Evolutionary conservation across 768 basidiomycete species (phyloP), one percentile per base, ranked within the genome.

Genomic region (Lactarius sanguifluus): DNA sequence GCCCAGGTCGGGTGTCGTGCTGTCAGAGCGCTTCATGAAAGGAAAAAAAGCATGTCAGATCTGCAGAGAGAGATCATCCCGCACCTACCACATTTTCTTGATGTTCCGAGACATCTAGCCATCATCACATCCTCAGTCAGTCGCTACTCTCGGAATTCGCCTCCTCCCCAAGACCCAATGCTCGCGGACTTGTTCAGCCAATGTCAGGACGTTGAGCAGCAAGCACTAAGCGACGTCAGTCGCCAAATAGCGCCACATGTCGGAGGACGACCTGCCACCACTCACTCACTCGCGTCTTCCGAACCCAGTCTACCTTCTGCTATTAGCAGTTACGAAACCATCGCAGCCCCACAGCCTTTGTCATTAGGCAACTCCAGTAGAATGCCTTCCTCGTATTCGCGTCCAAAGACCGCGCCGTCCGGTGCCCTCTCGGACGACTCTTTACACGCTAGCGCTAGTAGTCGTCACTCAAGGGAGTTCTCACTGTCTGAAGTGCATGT

Each of bases 91-190:
- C 83, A 91, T 72, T 78, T 90, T 47, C 79, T 93, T 60, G 94
- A 96, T 73, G 79, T 92, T 59, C 87, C 92, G 2, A 86, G 85
- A 72, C 88, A 94, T 70, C 81, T 94, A 41, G 91, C 92, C 18
- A 82, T 86, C 61, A 80, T 95, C 64, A 85, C 87, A 10, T 90
- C 91, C 8, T 85, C 88, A 56, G 82, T 96, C n/a, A 84, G 88
- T 43, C 87, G 92, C 41, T 81, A 85, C 28, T 43, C 73, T 73
- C 57, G 78, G 79, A 36, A 71, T 70, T 18, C 75, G 76, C 20
- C 57, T n/a, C 20, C 40, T 52, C 68, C 68, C 16, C 43, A 70
- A 18, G 83, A 84, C 69, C 64, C 72, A 40, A 73, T 78, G 10
- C 69, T 92, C 52, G 79, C 83, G 23, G 83, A 86, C 61, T 81